Evolutionary conservation across 495 filamentous ascomycete species (phyloP), one percentile per base, ranked within the genome.

Genomic region (Aspergillus sclerotioniger): DNA sequence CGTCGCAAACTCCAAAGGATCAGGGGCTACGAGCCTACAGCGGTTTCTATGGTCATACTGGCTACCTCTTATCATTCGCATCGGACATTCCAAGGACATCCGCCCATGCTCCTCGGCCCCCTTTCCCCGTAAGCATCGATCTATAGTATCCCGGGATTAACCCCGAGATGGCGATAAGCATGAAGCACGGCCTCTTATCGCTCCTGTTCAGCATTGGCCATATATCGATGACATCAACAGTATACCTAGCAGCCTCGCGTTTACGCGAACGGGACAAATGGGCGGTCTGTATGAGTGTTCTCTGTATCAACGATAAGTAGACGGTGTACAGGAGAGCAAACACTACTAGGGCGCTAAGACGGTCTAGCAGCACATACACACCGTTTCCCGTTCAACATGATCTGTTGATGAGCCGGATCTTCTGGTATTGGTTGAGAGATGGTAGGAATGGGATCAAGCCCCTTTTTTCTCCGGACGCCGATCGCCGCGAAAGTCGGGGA

Each of bases 101-200:
- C 37, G 37, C n/a, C 37, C 37, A 41, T 41, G 37, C 37, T 41
- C n/a, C n/a, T 15, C 12, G 21, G 32, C 47, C 47, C 13, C 25
- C 25, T 5, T 25, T 25, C 25, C 25, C 25, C 47, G 17, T 17
- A 28, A n/a, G 47, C 28, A 7, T 28, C 13, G 47, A 50, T 50
- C 47, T 50, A 50, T 50, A 50, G 25, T 50, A 50, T 50, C 29
- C 25, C 47, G 47, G 47, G 16, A 28, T 28, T 50, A 31, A 28
- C 28, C 21, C 47, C 47, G 47, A 50, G 15, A 29, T 31, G 47
- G 17, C 47, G 47, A 50, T 50, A 50, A 50, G 47, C 47, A 50
- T 50, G 25, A 50, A 32, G 47, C 47, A 50, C 47, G 47, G 47
- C 47, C 47, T 28, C 28, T 50, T 50, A 50, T 50, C 47, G 47